These are phyloP conservation scores for Pichia sp. DNA, from an alignment of 1,139 yeast genomes.

Conservation along the genomic window DNA sequence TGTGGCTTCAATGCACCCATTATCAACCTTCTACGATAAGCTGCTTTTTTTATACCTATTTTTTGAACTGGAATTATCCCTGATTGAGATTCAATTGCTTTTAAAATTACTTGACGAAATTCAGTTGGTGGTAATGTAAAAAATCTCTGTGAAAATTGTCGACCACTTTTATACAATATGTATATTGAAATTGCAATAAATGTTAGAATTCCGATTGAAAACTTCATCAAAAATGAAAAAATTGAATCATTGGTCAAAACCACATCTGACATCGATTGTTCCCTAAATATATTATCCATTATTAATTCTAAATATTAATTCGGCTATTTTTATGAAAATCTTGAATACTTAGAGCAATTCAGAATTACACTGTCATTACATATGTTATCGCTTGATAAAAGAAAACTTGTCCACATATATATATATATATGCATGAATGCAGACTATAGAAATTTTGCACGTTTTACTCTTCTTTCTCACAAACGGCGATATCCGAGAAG, in stretches of 20 bases:
- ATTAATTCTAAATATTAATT: neutral
- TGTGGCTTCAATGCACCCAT: conserved; percentile 43
- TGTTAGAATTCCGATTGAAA: neutral
- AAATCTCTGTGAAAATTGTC: conserved; percentile 32
- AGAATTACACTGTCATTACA: too few species aligned
- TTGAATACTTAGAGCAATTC: too few species aligned
- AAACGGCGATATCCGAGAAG: too few species aligned
- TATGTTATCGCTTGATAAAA: too few species aligned
- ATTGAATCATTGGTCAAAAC: neutral
- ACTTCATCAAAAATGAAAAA: neutral
- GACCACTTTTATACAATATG: conserved; percentile 16
- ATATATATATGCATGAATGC: too few species aligned
- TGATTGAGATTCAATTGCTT: conserved; percentile 33
- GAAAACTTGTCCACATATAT: too few species aligned
- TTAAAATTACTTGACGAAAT: conserved; percentile 38
- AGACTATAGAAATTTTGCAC: too few species aligned
- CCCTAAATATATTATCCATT: neutral
- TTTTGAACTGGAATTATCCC: conserved; percentile 17
- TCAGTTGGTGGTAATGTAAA: conserved; percentile 41
- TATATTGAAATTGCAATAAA: conserved; percentile 7
- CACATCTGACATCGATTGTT: neutral
- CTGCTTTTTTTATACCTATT: conserved; percentile 36
- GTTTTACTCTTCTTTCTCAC: too few species aligned
- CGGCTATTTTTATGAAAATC: too few species aligned
- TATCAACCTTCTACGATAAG: conserved; percentile 40